Percentiles rank a stretch among this genome's conserved stretches.
phyloP scores from a whole-genome alignment of 2,329 filamentous ascomycete species.

The Hyphodiscus sp. region DNA sequence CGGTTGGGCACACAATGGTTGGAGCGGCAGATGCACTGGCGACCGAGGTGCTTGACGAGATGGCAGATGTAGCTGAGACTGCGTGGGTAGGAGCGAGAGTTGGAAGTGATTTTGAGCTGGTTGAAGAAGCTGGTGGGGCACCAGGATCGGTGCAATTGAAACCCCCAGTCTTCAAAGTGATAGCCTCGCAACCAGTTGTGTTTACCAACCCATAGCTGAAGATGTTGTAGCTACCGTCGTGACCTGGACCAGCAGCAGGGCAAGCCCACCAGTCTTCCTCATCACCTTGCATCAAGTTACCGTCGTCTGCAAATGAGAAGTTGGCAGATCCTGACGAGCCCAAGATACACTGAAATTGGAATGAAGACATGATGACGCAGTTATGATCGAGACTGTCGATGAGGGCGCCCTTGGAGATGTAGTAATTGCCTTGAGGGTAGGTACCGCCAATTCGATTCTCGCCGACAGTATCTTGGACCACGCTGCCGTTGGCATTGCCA shows the following conservation, averaged over 20 bases:
- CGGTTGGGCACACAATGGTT: constrained; percentile 17
- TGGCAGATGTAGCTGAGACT: too few relatives aligned
- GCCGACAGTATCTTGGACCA: constrained; percentile 20
- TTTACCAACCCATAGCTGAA: constrained; percentile 17
- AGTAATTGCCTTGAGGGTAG: constrained; percentile 19
- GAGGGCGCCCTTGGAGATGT: constrained; percentile 16
- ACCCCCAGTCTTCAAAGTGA: constrained; percentile 20
- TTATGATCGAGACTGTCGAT: constrained; percentile 18
- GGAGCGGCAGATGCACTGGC: neutral
- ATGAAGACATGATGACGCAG: constrained; percentile 20
- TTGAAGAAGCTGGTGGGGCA: neutral
- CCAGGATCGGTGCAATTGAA: constrained; percentile 23
- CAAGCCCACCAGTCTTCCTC: constrained; percentile 23
- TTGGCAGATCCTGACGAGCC: constrained; percentile 9
- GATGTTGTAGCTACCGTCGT: constrained; percentile 25
- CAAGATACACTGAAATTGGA: constrained; percentile 22
- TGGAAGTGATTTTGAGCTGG: neutral
- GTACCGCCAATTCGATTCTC: constrained; percentile 22
- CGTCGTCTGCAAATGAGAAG: constrained; percentile 19
- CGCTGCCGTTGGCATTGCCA: constrained; percentile 15
- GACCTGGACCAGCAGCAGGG: constrained; percentile 17
- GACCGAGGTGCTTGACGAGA: constrained; percentile 1
- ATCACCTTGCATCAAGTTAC: constrained; percentile 14
- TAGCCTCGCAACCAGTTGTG: constrained; percentile 20
- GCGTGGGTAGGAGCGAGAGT: neutral